Conservation (phyloP, 1,284 basidiomycete genomes). For the Cronartium ribicola region DNA sequence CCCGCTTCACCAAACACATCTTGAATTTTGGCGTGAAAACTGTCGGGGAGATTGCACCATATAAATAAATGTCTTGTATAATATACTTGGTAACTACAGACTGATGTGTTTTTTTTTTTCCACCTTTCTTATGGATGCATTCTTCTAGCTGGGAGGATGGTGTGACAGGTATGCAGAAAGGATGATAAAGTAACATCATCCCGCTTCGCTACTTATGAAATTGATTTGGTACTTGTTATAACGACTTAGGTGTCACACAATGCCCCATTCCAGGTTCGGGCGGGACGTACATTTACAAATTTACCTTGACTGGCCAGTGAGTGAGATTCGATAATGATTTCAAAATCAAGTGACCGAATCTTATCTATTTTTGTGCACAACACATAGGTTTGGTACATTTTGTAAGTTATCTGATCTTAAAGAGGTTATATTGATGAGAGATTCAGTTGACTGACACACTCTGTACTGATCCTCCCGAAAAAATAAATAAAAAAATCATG, state of each 20-base stretch:
- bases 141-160: constrained; percentile 54
- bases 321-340: constrained; percentile 55
- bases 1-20: neutral
- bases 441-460: too few relatives aligned
- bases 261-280: constrained; percentile 58
- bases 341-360: neutral
- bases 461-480: too few relatives aligned
- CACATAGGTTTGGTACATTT: constrained; percentile 4
- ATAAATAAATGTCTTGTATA: too few relatives aligned
- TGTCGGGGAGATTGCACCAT: too few relatives aligned
- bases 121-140: neutral
- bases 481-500: neutral
- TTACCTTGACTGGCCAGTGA: constrained; percentile 51
- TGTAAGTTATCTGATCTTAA: neutral
- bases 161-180: constrained; percentile 49
- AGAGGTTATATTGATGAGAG: too few relatives aligned
- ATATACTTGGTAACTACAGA: neutral
- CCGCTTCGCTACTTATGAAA: neutral
- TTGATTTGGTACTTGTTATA: neutral
- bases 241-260: constrained; percentile 51
- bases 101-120: neutral
- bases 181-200: neutral
- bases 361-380: neutral
- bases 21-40: too few relatives aligned
- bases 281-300: constrained; percentile 58